Evolutionary conservation across 129 eudicot genomes (phyloP).

Genomic region (Centrapalus pauciflorus): DNA sequence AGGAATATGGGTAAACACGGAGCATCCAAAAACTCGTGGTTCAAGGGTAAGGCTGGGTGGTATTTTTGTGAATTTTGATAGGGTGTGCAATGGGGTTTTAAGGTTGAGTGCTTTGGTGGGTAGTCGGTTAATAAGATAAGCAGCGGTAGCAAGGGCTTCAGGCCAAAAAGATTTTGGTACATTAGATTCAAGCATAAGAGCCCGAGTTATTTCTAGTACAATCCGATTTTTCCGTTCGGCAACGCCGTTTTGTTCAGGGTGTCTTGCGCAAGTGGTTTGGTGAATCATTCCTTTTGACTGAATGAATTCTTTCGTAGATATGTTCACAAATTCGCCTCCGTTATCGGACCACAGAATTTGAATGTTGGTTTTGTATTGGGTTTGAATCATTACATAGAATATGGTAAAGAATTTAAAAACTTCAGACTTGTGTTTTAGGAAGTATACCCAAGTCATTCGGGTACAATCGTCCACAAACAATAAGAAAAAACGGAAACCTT

Average conservation of each 20-base stretch:
- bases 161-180: too few species aligned
- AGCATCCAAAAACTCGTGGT: neutral
- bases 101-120: neutral
- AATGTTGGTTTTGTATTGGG: slow-evolving; percentile 2
- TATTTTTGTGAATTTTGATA: neutral
- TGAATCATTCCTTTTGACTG: neutral
- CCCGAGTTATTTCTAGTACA: neutral
- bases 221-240: slow-evolving; percentile 1
- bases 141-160: neutral
- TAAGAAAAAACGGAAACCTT: neutral
- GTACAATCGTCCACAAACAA: neutral
- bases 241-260: slow-evolving; percentile 13
- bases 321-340: neutral
- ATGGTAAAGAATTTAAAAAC: slow-evolving; percentile 1
- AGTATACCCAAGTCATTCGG: slow-evolving; percentile 1
- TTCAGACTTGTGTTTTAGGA: slow-evolving; percentile 3
- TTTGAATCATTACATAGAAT: neutral
- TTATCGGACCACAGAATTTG: neutral
- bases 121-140: neutral
- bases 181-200: too few species aligned
- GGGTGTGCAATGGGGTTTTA: neutral
- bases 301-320: neutral
- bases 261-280: slow-evolving; percentile 5
- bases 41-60: neutral
- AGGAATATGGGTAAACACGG: too few species aligned